These are phyloP conservation scores for Colletotrichum australisinense DNA, from an alignment of 2,329 filamentous ascomycete genomes.

Conservation along the genomic window DNA sequence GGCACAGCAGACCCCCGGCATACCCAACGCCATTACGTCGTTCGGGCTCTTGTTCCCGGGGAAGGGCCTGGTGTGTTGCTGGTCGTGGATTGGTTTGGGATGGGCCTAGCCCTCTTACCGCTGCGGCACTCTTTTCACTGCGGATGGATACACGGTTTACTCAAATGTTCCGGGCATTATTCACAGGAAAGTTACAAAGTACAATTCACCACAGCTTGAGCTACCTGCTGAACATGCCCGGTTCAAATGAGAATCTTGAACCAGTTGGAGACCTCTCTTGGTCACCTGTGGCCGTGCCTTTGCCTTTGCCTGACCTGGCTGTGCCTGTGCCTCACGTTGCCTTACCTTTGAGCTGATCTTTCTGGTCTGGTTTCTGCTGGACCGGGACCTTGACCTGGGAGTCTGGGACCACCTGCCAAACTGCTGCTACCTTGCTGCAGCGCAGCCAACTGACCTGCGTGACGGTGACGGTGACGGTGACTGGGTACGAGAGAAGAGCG, in stretches of 20 bases:
- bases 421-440: background rate
- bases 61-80: background rate
- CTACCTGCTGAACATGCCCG: background rate
- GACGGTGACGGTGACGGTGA: background rate
- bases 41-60: conserved; percentile 23
- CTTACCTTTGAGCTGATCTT: background rate
- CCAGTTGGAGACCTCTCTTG: background rate
- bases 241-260: no score
- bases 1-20: background rate
- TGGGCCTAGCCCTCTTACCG: background rate
- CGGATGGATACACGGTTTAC: background rate
- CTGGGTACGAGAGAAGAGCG: background rate
- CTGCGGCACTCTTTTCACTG: background rate
- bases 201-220: background rate
- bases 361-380: background rate
- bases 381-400: background rate
- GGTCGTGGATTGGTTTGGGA: background rate
- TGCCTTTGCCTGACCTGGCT: background rate
- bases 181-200: background rate
- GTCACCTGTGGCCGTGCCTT: background rate
- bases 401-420: background rate
- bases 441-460: background rate
- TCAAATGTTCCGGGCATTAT: background rate
- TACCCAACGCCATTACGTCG: conserved; percentile 32
- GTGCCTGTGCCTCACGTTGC: background rate